Evolutionary conservation across 805 yeast species (phyloP).

Genomic region (Yarrowia porcina): DNA sequence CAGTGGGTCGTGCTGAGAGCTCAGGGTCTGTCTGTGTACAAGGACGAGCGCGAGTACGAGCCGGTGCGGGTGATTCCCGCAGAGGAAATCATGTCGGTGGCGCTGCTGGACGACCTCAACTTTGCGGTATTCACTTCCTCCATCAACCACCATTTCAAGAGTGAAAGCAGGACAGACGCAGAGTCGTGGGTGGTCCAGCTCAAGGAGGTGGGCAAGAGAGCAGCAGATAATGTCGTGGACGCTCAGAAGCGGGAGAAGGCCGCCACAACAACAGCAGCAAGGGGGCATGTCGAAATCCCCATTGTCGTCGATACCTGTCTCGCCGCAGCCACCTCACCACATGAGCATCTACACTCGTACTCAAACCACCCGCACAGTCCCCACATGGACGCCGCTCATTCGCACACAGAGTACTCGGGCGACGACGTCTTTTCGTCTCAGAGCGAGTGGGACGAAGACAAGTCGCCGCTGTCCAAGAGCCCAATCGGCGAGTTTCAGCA

Average conservation of each 20-base stretch:
- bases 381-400: background rate
- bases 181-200: slow-evolving; percentile 34
- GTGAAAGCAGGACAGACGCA: slow-evolving; percentile 34
- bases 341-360: background rate
- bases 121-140: slow-evolving; percentile 39
- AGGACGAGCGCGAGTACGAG: slow-evolving; percentile 40
- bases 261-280: background rate
- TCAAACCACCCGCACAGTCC: slow-evolving; percentile 25
- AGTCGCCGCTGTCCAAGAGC: background rate
- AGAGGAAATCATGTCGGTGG: slow-evolving; percentile 38
- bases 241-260: slow-evolving; percentile 26
- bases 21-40: slow-evolving; percentile 37
- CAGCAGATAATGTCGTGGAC: slow-evolving; percentile 30
- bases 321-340: background rate
- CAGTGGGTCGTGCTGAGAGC: slow-evolving; percentile 41
- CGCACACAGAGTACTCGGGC: slow-evolving; percentile 27
- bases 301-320: background rate
- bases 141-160: slow-evolving; percentile 35
- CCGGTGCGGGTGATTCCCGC: slow-evolving; percentile 32
- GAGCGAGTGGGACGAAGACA: slow-evolving; percentile 26
- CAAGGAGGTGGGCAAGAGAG: slow-evolving; percentile 32
- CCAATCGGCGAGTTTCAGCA: background rate
- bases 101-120: slow-evolving; percentile 29
- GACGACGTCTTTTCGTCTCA: slow-evolving; percentile 21
- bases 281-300: slow-evolving; percentile 20